These are phyloP conservation scores for Salix caprea DNA, from an alignment of 345 rosid genomes.

Conservation along the genomic window DNA sequence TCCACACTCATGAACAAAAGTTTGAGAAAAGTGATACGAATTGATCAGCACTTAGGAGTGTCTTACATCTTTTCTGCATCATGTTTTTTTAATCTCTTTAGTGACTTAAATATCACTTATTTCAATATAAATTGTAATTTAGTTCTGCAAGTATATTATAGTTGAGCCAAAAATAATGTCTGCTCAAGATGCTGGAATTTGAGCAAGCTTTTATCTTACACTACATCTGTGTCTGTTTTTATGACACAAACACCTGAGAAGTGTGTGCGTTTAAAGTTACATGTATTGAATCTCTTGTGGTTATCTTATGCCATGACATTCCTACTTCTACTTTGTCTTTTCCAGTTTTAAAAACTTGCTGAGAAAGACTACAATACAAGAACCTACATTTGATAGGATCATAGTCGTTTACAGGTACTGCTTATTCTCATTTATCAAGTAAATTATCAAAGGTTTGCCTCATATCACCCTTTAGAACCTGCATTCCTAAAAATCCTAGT, in stretches of 20 bases:
- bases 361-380: conserved; percentile 76
- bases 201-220: background rate
- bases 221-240: background rate
- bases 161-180: background rate
- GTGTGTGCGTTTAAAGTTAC: background rate
- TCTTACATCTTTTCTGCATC: background rate
- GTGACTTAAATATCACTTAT: background rate
- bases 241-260: background rate
- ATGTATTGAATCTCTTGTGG: background rate
- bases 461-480: background rate
- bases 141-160: background rate
- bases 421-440: background rate
- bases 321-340: conserved; percentile 14
- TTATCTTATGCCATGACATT: conserved; percentile 6
- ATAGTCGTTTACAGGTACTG: conserved; percentile 85
- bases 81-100: background rate
- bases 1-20: background rate
- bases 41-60: background rate
- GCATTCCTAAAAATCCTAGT: background rate
- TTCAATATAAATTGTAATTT: background rate
- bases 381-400: conserved; percentile 92
- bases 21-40: background rate
- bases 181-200: background rate
- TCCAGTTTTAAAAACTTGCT: conserved; percentile 56
- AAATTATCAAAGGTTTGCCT: background rate